A percentile compares a stretch with the other conserved stretches of the same genome.
These are phyloP conservation scores for Macrophomina tecta DNA, from an alignment of 2,329 filamentous ascomycete species.

Conservation along the genomic window DNA sequence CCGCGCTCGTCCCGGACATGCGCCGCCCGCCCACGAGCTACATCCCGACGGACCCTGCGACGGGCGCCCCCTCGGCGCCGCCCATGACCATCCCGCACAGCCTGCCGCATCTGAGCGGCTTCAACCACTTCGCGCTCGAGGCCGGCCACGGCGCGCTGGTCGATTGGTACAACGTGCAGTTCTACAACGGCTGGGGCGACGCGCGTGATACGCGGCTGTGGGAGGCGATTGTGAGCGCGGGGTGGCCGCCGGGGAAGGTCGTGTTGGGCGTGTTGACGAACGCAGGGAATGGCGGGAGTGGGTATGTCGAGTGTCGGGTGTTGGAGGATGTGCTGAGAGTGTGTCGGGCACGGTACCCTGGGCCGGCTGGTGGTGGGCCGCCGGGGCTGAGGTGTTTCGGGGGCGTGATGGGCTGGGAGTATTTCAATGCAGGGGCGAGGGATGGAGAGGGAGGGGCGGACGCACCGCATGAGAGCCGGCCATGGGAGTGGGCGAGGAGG, in stretches of 20 bases:
- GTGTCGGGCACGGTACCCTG: slow-evolving; percentile 62
- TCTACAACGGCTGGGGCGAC: slow-evolving; percentile 89
- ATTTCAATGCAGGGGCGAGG: slow-evolving; percentile 72
- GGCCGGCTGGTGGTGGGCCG: slow-evolving; percentile 33
- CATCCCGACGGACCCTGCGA: slow-evolving; percentile 37
- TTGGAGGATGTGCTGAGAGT: slow-evolving; percentile 63
- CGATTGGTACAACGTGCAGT: slow-evolving; percentile 88
- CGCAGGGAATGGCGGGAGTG: slow-evolving; percentile 68
- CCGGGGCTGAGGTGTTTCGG: slow-evolving; percentile 65
- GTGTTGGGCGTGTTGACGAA: slow-evolving; percentile 84
- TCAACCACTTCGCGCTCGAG: slow-evolving; percentile 79
- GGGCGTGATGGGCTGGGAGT: slow-evolving; percentile 95
- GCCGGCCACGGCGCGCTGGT: slow-evolving; percentile 57
- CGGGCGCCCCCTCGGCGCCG: slow-evolving; percentile 35
- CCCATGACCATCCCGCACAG: slow-evolving; percentile 44
- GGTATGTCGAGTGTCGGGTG: slow-evolving; percentile 64
- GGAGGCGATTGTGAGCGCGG: slow-evolving; percentile 62
- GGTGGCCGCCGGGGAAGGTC: slow-evolving; percentile 75
- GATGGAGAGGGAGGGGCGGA: slow-evolving; percentile 58
- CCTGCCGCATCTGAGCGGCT: slow-evolving; percentile 74
- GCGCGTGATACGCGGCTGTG: slow-evolving; percentile 59
- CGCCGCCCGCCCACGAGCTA: slow-evolving; percentile 35
- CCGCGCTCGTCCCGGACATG: slow-evolving; percentile 65
- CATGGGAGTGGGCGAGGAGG: slow-evolving; percentile 79
- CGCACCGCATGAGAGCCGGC: slow-evolving; percentile 53